Evolutionary conservation across 495 filamentous ascomycete species (phyloP).

Genomic region (Daldinia decipiens): DNA sequence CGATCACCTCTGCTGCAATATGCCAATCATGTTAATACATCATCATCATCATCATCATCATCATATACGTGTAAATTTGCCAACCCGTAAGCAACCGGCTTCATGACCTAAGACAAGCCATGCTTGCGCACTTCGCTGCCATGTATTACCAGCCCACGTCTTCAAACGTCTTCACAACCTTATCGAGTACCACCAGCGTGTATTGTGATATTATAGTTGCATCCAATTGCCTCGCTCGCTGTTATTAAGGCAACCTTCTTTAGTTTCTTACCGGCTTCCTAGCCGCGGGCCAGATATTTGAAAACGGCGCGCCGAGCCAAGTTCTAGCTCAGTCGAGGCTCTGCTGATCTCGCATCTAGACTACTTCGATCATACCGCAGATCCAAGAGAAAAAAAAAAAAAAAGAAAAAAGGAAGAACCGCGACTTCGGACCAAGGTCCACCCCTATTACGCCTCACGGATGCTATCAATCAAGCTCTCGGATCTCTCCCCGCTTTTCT

Average conservation of each 20-base stretch:
- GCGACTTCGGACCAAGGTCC: conserved; percentile 15
- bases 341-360: conserved; percentile 49
- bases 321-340: conserved; percentile 43
- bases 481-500: background rate
- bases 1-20: background rate
- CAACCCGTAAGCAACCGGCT: background rate
- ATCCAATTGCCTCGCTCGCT: background rate
- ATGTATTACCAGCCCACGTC: no score
- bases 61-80: background rate
- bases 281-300: conserved; percentile 1
- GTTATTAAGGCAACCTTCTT: conserved; percentile 4
- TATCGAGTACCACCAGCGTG: conserved; percentile 1
- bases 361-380: conserved; percentile 38
- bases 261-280: background rate
- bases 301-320: conserved; percentile 33
- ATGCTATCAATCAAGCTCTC: background rate
- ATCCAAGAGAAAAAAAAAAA: conserved; percentile 45
- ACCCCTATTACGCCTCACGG: background rate
- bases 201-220: background rate
- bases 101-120: no score
- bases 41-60: background rate
- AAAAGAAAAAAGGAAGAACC: conserved; percentile 44
- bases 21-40: background rate
- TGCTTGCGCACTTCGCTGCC: no score
- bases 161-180: background rate